A percentile compares a stretch with the other conserved stretches of the same genome.
These are phyloP conservation scores for Cucurbita argyrosperma DNA, from an alignment of 306 rosid genomes.

Conservation along the genomic window DNA sequence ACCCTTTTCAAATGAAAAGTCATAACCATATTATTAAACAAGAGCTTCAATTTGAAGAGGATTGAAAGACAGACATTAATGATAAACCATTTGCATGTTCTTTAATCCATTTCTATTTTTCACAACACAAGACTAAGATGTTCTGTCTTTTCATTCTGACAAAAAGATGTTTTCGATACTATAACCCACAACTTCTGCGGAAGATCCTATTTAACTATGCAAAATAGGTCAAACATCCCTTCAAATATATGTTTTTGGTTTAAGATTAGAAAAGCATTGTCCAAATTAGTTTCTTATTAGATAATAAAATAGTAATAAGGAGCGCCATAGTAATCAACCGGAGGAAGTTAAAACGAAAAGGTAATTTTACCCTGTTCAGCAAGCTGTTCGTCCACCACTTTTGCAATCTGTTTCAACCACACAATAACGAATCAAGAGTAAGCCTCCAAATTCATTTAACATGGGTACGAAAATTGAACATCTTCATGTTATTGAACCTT, in stretches of 20 bases:
- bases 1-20: not conserved
- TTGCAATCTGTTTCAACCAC: conserved; percentile 43
- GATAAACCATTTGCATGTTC: not conserved
- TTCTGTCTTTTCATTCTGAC: not conserved
- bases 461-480: not conserved
- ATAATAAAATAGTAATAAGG: not conserved
- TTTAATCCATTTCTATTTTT: not conserved
- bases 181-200: not conserved
- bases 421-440: not conserved
- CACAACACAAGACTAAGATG: not conserved
- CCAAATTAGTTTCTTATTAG: not conserved
- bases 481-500: conserved; percentile 38
- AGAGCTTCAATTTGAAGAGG: not conserved
- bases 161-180: not conserved
- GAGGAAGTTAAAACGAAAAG: not conserved
- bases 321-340: not conserved
- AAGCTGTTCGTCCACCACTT: conserved; percentile 49
- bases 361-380: conserved; percentile 48
- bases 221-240: not conserved
- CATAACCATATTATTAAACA: not conserved
- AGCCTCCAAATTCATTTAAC: not conserved
- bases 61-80: not conserved
- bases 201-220: not conserved
- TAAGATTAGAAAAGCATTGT: not conserved
- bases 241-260: not conserved